phyloP scores from a whole-genome alignment of 2,329 filamentous ascomycete species.

The Aspergillus latus region DNA sequence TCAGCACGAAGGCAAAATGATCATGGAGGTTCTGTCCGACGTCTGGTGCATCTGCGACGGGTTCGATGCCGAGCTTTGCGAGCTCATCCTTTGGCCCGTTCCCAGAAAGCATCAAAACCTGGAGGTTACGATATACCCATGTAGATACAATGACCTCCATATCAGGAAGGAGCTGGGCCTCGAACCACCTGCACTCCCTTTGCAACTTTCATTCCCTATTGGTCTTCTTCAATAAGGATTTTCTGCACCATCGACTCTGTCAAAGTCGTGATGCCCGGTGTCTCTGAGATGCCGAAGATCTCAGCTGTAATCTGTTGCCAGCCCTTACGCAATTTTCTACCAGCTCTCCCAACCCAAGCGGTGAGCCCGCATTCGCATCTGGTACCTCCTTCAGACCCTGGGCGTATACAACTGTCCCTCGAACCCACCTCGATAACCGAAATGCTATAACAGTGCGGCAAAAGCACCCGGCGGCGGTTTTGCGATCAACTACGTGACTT shows the following conservation, averaged over 20 bases:
- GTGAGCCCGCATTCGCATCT: slow-evolving; percentile 30
- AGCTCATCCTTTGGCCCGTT: no score
- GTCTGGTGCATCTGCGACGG: no score
- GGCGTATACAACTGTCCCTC: slow-evolving; percentile 37
- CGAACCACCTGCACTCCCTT: slow-evolving; percentile 25
- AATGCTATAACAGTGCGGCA: slow-evolving; percentile 30
- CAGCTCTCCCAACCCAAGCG: slow-evolving; percentile 30
- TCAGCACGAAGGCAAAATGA: no score
- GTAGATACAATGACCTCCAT: no score
- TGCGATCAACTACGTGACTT: slow-evolving; percentile 44
- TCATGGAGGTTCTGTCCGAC: no score
- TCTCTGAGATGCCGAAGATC: slow-evolving; percentile 24
- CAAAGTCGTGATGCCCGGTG: slow-evolving; percentile 10
- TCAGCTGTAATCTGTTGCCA: slow-evolving; percentile 30
- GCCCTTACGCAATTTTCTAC: slow-evolving; percentile 30
- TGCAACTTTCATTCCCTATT: slow-evolving; percentile 19
- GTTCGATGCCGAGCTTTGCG: no score
- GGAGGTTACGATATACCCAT: no score
- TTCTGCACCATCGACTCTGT: slow-evolving; percentile 26
- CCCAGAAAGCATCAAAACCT: no score
- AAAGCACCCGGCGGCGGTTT: slow-evolving; percentile 47
- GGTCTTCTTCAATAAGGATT: slow-evolving; percentile 3
- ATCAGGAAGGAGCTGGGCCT: no score
- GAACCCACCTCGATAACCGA: slow-evolving; percentile 26
- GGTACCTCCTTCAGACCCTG: slow-evolving; percentile 29